These are phyloP conservation scores for Berberis vulgaris DNA, from an alignment of 164 flowering plant species.

Conservation along the genomic window DNA sequence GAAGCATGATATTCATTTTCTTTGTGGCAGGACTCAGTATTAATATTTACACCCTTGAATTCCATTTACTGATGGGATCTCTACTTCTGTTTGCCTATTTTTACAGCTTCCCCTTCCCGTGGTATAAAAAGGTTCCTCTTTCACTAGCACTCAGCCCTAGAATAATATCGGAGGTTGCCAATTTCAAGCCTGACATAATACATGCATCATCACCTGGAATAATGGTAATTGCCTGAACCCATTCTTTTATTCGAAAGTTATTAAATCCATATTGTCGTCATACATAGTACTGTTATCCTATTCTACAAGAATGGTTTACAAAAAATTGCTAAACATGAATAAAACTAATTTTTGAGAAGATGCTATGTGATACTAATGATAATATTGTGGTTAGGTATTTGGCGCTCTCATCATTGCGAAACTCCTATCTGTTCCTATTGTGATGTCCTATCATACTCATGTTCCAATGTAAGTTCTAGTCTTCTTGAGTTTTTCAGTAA, in stretches of 20 bases:
- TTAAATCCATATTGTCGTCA: not conserved
- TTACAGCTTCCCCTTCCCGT: slow-evolving; percentile 90
- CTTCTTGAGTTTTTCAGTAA: slow-evolving; percentile 1
- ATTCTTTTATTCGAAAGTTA: not conserved
- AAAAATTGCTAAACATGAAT: too few relatives aligned
- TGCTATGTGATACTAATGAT: not conserved
- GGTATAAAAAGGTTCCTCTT: slow-evolving; percentile 92
- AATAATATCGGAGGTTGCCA: slow-evolving; percentile 86
- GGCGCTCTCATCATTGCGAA: slow-evolving; percentile 93
- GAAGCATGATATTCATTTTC: not conserved
- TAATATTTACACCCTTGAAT: not conserved
- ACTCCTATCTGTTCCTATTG: slow-evolving; percentile 76
- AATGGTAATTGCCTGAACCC: slow-evolving; percentile 42
- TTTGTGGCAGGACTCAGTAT: not conserved
- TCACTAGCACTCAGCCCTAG: slow-evolving; percentile 96
- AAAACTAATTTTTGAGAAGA: not conserved
- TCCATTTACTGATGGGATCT: not conserved
- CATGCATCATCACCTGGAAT: slow-evolving; percentile 98
- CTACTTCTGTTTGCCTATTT: slow-evolving; percentile 1
- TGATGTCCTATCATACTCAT: slow-evolving; percentile 99
- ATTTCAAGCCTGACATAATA: slow-evolving; percentile 95
- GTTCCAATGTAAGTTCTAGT: slow-evolving; percentile 85
- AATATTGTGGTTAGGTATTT: slow-evolving; percentile 50
- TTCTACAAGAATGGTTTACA: not conserved
- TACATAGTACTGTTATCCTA: not conserved